Evolutionary conservation across 805 yeast genomes (phyloP).

Genomic region (Candida verbasci): DNA sequence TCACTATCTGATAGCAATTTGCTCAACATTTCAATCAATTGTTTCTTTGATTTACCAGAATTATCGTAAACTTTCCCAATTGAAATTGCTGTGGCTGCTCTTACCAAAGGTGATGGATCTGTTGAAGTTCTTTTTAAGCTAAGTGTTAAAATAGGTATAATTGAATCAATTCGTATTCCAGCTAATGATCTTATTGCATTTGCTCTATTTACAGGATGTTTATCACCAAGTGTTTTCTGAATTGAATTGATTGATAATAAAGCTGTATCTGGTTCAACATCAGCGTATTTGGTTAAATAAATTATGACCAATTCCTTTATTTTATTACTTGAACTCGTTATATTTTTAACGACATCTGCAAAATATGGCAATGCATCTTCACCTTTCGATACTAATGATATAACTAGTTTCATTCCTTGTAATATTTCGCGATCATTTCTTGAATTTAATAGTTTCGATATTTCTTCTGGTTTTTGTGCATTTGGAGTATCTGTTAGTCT

Average conservation of each 20-base stretch:
- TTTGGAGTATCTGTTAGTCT: slow-evolving; percentile 60
- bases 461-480: slow-evolving; percentile 59
- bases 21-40: slow-evolving; percentile 46
- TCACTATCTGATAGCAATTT: slow-evolving; percentile 62
- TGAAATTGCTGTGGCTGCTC: slow-evolving; percentile 76
- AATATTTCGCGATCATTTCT: slow-evolving; percentile 52
- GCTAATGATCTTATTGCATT: slow-evolving; percentile 75
- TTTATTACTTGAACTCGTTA: slow-evolving; percentile 60
- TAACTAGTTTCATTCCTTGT: slow-evolving; percentile 39
- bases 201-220: slow-evolving; percentile 62
- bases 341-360: slow-evolving; percentile 87
- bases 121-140: slow-evolving; percentile 63
- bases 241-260: slow-evolving; percentile 85
- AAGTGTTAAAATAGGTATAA: slow-evolving; percentile 71
- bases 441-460: slow-evolving; percentile 62
- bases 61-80: slow-evolving; percentile 51
- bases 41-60: slow-evolving; percentile 41
- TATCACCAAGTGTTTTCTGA: slow-evolving; percentile 75
- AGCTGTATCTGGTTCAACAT: slow-evolving; percentile 83
- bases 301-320: slow-evolving; percentile 73
- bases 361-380: slow-evolving; percentile 46
- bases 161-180: slow-evolving; percentile 77
- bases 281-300: slow-evolving; percentile 73
- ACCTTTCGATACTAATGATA: slow-evolving; percentile 35
- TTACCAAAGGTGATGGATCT: slow-evolving; percentile 75